phyloP scores from a whole-genome alignment of 148 eudicot genomes.

The Limonium bicolor region DNA sequence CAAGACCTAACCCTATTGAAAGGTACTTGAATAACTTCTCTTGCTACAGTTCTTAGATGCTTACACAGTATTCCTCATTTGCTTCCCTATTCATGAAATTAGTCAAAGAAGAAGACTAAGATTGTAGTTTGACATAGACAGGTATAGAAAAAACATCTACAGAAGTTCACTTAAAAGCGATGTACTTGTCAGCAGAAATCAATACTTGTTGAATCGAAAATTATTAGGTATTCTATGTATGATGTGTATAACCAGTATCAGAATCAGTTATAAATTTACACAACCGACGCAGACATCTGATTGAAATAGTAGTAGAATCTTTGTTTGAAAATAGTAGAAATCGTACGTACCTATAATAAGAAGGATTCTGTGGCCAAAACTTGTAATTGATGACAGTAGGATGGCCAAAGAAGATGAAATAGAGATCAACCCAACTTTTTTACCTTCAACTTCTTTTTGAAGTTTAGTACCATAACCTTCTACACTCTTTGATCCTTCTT shows the following conservation, averaged over 20 bases:
- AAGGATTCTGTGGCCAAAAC: constrained; percentile 26
- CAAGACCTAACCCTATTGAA: constrained; percentile 31
- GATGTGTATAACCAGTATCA: too few relatives aligned
- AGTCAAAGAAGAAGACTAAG: too few relatives aligned
- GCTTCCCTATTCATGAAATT: constrained; percentile 13
- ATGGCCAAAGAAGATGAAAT: constrained; percentile 32
- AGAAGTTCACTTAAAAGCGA: neutral
- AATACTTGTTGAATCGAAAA: neutral
- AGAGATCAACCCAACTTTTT: constrained; percentile 38
- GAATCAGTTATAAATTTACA: too few relatives aligned
- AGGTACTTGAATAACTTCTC: constrained; percentile 21
- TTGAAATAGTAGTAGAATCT: too few relatives aligned
- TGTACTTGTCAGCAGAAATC: neutral
- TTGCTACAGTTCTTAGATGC: constrained; percentile 13
- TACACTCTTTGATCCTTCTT: constrained; percentile 9
- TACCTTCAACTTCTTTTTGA: constrained; percentile 26
- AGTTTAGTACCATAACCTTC: constrained; percentile 36
- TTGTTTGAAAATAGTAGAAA: too few relatives aligned
- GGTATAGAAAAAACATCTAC: too few relatives aligned
- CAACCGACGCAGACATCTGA: too few relatives aligned
- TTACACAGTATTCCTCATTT: constrained; percentile 20
- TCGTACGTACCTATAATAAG: constrained; percentile 25
- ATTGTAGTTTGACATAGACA: too few relatives aligned
- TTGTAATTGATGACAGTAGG: constrained; percentile 18
- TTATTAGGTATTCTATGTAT: too few relatives aligned